Evolutionary conservation across 176 grass and related monocot genomes (phyloP).

Genomic region (Saccharum officinarum): DNA sequence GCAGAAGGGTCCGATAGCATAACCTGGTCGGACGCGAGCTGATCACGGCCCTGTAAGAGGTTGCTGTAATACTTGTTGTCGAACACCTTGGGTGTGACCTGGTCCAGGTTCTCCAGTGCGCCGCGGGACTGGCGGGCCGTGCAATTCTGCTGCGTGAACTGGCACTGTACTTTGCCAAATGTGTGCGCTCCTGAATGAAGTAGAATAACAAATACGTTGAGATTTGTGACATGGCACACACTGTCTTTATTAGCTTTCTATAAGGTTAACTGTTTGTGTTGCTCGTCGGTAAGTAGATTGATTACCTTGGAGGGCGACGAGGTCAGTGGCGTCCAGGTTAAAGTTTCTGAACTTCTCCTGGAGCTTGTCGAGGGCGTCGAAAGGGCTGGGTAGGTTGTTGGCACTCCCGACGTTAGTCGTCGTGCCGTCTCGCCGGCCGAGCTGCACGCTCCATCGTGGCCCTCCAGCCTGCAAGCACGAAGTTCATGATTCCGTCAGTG

Average conservation of each 20-base stretch:
- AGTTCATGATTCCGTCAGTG: no score
- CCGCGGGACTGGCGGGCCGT: neutral
- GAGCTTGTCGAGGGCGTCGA: slow-evolving; percentile 31
- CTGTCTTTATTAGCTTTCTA: no score
- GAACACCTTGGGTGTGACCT: slow-evolving; percentile 39
- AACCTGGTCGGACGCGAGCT: slow-evolving; percentile 45
- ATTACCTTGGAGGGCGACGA: slow-evolving; percentile 56
- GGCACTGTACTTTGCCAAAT: neutral
- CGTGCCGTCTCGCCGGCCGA: slow-evolving; percentile 14
- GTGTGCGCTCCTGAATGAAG: neutral
- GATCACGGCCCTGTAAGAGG: slow-evolving; percentile 7
- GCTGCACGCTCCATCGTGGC: neutral
- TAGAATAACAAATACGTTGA: neutral
- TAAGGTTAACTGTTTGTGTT: neutral
- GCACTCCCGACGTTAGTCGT: slow-evolving; percentile 19
- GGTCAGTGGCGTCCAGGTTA: slow-evolving; percentile 46
- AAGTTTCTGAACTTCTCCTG: slow-evolving; percentile 51
- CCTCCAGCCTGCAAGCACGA: no score
- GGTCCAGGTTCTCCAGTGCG: slow-evolving; percentile 48
- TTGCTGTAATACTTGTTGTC: slow-evolving; percentile 50
- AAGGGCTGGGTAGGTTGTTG: slow-evolving; percentile 45
- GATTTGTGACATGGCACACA: no score
- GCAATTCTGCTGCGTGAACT: neutral
- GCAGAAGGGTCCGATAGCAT: slow-evolving; percentile 22
- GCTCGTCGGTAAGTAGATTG: neutral